A percentile compares a stretch with the other conserved stretches of the same genome.
These are phyloP conservation scores for Tylopilus vinaceipallidus DNA, from an alignment of 768 basidiomycete species.

Conservation along the genomic window DNA sequence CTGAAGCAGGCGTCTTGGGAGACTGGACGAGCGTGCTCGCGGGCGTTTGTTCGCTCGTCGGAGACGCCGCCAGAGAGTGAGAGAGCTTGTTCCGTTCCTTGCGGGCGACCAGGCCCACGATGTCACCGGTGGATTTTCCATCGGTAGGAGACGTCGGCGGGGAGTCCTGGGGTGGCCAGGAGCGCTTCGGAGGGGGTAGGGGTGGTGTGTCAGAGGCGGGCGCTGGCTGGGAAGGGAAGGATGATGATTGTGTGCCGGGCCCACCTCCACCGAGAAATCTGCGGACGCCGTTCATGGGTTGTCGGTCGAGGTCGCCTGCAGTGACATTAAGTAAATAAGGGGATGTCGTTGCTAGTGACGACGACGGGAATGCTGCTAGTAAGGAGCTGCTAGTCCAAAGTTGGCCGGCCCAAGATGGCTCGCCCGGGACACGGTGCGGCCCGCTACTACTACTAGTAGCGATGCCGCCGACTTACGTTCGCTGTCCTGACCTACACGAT, in stretches of 20 bases:
- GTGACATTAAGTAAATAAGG: slow-evolving; percentile 20
- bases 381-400: neutral
- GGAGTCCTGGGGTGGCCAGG: slow-evolving; percentile 47
- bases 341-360: slow-evolving; percentile 10
- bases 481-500: slow-evolving; percentile 19
- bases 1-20: slow-evolving; percentile 20
- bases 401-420: neutral
- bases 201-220: slow-evolving; percentile 23
- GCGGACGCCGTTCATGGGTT: slow-evolving; percentile 68
- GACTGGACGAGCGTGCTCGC: slow-evolving; percentile 28
- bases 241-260: slow-evolving; percentile 32
- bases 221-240: slow-evolving; percentile 12
- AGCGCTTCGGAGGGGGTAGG: slow-evolving; percentile 36
- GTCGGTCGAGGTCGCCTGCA: slow-evolving; percentile 14
- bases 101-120: slow-evolving; percentile 44
- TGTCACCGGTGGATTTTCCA: slow-evolving; percentile 19
- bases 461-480: slow-evolving; percentile 11
- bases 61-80: slow-evolving; percentile 19
- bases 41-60: slow-evolving; percentile 21
- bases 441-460: too few relatives aligned
- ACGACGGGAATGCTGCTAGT: neutral
- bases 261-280: slow-evolving; percentile 54
- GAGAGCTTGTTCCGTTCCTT: slow-evolving; percentile 45
- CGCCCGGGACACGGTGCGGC: neutral
- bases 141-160: slow-evolving; percentile 30